A percentile compares a stretch with the other conserved stretches of the same genome.
phyloP scores from a whole-genome alignment of 2,329 filamentous ascomycete genomes.

The Periglandula ipomoeae region DNA sequence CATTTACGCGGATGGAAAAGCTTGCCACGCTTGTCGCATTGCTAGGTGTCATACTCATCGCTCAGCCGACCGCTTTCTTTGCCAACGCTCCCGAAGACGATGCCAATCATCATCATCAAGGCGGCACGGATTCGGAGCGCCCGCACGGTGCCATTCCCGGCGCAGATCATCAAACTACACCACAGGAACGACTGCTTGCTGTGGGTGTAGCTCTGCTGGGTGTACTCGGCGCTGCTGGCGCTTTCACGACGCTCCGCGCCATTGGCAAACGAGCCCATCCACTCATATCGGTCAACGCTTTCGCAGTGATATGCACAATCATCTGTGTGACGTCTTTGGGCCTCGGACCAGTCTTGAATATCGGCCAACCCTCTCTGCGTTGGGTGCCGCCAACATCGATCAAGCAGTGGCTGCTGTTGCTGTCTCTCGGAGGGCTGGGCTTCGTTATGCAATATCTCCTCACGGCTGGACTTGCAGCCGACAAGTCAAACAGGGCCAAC shows the following conservation, averaged over 20 bases:
- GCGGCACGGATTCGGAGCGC: background rate
- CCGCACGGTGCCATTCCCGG: constrained; percentile 15
- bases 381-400: constrained; percentile 31
- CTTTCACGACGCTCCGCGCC: constrained; percentile 66
- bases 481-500: constrained; percentile 52
- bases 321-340: constrained; percentile 55
- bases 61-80: constrained; percentile 56
- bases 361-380: constrained; percentile 36
- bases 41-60: constrained; percentile 74
- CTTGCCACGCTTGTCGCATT: constrained; percentile 68
- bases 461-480: constrained; percentile 64
- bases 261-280: constrained; percentile 75
- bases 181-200: constrained; percentile 58
- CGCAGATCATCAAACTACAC: constrained; percentile 34
- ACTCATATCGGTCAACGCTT: constrained; percentile 80
- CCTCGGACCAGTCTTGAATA: constrained; percentile 33
- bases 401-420: constrained; percentile 57
- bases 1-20: constrained; percentile 69
- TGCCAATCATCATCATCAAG: background rate
- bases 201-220: constrained; percentile 66
- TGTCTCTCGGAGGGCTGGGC: constrained; percentile 62
- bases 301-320: constrained; percentile 59
- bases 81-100: constrained; percentile 9
- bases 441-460: constrained; percentile 83
- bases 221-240: constrained; percentile 64